phyloP scores from a whole-genome alignment of 768 basidiomycete genomes.

The Calocera viscosa region DNA sequence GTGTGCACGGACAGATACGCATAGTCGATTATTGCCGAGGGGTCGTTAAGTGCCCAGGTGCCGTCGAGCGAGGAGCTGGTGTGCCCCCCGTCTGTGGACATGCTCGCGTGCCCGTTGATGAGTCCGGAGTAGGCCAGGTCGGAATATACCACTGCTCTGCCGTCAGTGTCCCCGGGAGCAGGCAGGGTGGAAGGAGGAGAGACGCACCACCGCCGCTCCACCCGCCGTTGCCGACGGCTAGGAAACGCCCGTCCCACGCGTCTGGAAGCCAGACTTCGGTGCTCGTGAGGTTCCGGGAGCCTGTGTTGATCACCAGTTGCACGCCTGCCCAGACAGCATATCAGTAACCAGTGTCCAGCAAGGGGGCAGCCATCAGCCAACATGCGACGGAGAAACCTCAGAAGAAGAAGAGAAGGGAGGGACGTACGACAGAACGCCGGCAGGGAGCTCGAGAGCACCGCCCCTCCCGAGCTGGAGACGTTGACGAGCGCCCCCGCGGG shows the following conservation, averaged over 20 bases:
- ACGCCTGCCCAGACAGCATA: neutral
- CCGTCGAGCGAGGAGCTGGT: slow-evolving; percentile 6
- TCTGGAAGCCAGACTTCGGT: slow-evolving; percentile 27
- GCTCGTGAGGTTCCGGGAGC: neutral
- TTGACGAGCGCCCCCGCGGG: neutral
- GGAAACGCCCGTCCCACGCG: slow-evolving; percentile 24
- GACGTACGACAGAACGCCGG: slow-evolving; percentile 6
- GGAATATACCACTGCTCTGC: neutral
- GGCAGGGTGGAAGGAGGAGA: neutral
- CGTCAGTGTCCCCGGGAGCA: neutral
- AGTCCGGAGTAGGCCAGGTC: neutral
- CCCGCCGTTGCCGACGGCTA: slow-evolving; percentile 25
- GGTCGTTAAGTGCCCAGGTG: slow-evolving; percentile 15
- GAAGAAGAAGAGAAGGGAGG: neutral
- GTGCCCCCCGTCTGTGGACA: slow-evolving; percentile 3
- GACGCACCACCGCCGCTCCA: slow-evolving; percentile 1
- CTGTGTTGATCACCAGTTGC: neutral
- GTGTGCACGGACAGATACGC: slow-evolving; percentile 24
- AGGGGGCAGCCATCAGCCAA: too few relatives aligned
- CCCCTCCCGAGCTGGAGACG: neutral
- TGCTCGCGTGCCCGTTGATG: neutral
- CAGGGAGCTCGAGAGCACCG: neutral
- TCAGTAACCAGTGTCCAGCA: too few relatives aligned
- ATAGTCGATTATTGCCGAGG: slow-evolving; percentile 25
- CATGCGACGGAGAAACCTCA: too few relatives aligned